These are phyloP conservation scores for Mycena amicta DNA, from an alignment of 768 basidiomycete species.

Conservation along the genomic window DNA sequence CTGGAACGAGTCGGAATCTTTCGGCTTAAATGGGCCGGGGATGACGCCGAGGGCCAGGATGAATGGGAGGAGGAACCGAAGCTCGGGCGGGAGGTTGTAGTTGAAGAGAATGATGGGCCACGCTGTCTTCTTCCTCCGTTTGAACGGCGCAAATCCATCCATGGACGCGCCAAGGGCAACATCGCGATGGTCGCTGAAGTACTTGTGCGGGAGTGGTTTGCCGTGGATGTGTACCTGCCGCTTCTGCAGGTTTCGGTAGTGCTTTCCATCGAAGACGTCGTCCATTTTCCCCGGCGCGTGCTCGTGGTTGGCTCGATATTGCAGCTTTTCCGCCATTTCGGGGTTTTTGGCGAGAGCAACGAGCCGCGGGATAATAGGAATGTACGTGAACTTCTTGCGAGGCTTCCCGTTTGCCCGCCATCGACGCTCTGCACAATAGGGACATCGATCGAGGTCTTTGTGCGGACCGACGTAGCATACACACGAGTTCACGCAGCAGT, in stretches of 20 bases:
- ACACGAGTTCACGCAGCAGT: constrained; percentile 39
- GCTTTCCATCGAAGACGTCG: constrained; percentile 39
- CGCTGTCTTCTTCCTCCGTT: constrained; percentile 17
- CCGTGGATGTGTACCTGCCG: constrained; percentile 29
- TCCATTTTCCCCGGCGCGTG: constrained; percentile 22
- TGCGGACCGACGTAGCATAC: constrained; percentile 28
- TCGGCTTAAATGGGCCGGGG: constrained; percentile 46
- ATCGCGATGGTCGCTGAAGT: constrained; percentile 37
- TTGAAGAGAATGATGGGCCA: constrained; percentile 6
- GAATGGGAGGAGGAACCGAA: constrained; percentile 35
- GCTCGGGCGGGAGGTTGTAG: constrained; percentile 34
- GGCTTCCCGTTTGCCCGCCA: constrained; percentile 25
- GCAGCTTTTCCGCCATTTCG: constrained; percentile 24
- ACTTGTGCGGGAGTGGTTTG: constrained; percentile 24
- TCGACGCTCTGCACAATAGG: constrained; percentile 28
- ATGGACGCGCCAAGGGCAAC: constrained; percentile 41
- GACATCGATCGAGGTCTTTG: constrained; percentile 24
- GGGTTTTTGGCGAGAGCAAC: constrained; percentile 23
- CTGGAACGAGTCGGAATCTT: constrained; percentile 46
- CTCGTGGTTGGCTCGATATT: constrained; percentile 29
- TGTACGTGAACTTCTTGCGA: constrained; percentile 4
- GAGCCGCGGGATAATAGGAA: constrained; percentile 11
- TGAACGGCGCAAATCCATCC: constrained; percentile 42
- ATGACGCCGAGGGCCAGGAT: constrained; percentile 45
- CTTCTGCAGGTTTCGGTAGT: constrained; percentile 28